Evolutionary conservation across 352 stramenopile genomes (phyloP).

Genomic region (Globisporangium takayamanum): DNA sequence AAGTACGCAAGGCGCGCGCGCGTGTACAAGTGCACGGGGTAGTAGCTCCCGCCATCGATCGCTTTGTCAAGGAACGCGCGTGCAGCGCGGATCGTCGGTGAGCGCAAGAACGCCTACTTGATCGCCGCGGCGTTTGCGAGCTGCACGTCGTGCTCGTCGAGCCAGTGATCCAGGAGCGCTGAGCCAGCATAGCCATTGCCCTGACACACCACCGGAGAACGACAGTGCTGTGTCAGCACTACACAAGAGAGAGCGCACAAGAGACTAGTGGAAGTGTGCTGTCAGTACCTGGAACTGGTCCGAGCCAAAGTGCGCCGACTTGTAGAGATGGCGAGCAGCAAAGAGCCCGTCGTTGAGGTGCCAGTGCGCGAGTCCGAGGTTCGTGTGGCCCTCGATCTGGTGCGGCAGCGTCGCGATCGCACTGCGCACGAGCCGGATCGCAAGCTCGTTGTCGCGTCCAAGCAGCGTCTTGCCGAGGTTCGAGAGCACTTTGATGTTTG

Average conservation of each 20-base stretch:
- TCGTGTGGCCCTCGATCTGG: constrained; percentile 50
- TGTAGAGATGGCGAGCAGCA: constrained; percentile 47
- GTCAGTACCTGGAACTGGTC: constrained; percentile 11
- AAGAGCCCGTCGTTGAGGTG: constrained; percentile 19
- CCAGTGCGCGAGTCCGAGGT: constrained; percentile 44
- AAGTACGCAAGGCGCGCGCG: constrained; percentile 32
- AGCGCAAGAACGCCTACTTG: constrained; percentile 20
- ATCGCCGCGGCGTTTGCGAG: constrained; percentile 8
- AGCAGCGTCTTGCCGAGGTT: constrained; percentile 68
- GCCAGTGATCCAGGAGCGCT: constrained; percentile 29
- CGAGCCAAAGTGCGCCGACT: constrained; percentile 23
- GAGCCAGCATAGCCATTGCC: constrained; percentile 32
- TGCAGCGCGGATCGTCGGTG: constrained; percentile 23
- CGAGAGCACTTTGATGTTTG: constrained; percentile 73
- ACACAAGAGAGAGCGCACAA: neutral
- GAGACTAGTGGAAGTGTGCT: no score
- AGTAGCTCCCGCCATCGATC: constrained; percentile 19
- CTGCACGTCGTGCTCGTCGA: constrained; percentile 11
- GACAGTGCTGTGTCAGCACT: neutral
- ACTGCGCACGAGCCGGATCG: constrained; percentile 31
- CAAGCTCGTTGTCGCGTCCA: constrained; percentile 25
- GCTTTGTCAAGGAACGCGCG: constrained; percentile 26
- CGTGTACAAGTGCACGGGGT: constrained; percentile 36
- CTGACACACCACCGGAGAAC: neutral
- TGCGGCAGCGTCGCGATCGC: constrained; percentile 30